Base-by-base conservation (phyloP, 768 basidiomycete species). In the Boletus subcaerulescens region DNA sequence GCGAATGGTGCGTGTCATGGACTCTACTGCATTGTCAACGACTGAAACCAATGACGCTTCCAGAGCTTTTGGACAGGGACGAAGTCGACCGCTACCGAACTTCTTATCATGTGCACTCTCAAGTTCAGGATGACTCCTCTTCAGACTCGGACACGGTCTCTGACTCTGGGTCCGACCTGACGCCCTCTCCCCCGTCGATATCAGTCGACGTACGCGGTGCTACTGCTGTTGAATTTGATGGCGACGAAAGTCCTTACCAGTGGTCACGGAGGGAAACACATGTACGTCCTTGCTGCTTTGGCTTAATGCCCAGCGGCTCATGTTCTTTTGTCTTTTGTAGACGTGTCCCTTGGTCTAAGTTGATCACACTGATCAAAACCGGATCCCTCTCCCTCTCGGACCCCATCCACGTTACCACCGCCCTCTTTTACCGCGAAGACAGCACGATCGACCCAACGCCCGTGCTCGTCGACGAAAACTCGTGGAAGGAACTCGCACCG, bases 291-390 rank as follows among this genome's bases (percentile, higher is more conserved):
- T 22, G 22, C 22, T 22, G 22, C 22, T 22, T 22, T 22, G 22
- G 22, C 22, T 22, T 22, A 22, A 22, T 22, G 22, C 22, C 22
- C 22, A 22, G 22, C 3, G 22, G 22, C 22, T 22, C 22, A 22
- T 22, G 22, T 22, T 0, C 22, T 22, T 22, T 22, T 22, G 22
- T 22, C 22, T 22, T 22, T 22, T 22, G 22, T 22, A 3, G 22
- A 22, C 3, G 22, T 22, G 22, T 22, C 22, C 22, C 22, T 22
- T 3, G 3, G 22, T 22, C 22, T 22, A 22, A 22, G 22, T 22
- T 22, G 22, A 52, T 63, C 18, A 15, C 55, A 1, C 41, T 70
- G 45, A 53, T 71, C 56, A 72, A 62, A 32, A 18, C 46, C 13
- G 22, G 22, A 24, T 43, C 46, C 2, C 10, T 53, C 40, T 18